Percentiles rank a stretch among this genome's conserved stretches.
These are phyloP conservation scores for Boehmeria nivea DNA, from an alignment of 306 rosid genomes.

Conservation along the genomic window DNA sequence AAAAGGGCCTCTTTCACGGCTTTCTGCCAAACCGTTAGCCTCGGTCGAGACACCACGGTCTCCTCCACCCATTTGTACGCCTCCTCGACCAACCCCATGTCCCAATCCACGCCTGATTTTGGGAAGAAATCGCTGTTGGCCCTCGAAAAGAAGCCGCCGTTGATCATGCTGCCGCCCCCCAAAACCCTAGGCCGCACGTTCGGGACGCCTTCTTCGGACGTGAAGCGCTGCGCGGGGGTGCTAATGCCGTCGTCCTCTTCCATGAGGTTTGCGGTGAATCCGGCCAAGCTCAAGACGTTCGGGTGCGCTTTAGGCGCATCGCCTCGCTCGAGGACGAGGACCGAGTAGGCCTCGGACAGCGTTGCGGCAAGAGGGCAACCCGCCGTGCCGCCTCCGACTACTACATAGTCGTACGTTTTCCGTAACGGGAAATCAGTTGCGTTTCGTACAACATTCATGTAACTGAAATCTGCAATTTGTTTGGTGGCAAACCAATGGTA, in stretches of 20 bases:
- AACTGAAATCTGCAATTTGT: slow-evolving; percentile 17
- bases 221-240: slow-evolving; percentile 18
- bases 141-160: slow-evolving; percentile 12
- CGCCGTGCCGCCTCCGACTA: slow-evolving; percentile 33
- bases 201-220: slow-evolving; percentile 21
- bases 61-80: slow-evolving; percentile 27
- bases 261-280: background rate
- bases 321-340: slow-evolving; percentile 29
- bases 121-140: slow-evolving; percentile 8
- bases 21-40: slow-evolving; percentile 5
- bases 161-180: slow-evolving; percentile 27
- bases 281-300: background rate
- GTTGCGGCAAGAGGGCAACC: slow-evolving; percentile 32
- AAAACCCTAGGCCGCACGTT: slow-evolving; percentile 21
- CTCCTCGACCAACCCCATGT: slow-evolving; percentile 9
- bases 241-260: slow-evolving; percentile 2
- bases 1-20: slow-evolving; percentile 2
- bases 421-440: slow-evolving; percentile 3
- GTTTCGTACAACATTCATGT: slow-evolving; percentile 15
- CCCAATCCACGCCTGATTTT: slow-evolving; percentile 13
- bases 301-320: slow-evolving; percentile 15
- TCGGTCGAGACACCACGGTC: background rate
- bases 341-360: slow-evolving; percentile 16
- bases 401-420: slow-evolving; percentile 21
- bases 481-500: no score